Evolutionary conservation across 208 protist species (phyloP), one percentile per base, ranked within the genome.

Genomic region (Leishmania major): DNA sequence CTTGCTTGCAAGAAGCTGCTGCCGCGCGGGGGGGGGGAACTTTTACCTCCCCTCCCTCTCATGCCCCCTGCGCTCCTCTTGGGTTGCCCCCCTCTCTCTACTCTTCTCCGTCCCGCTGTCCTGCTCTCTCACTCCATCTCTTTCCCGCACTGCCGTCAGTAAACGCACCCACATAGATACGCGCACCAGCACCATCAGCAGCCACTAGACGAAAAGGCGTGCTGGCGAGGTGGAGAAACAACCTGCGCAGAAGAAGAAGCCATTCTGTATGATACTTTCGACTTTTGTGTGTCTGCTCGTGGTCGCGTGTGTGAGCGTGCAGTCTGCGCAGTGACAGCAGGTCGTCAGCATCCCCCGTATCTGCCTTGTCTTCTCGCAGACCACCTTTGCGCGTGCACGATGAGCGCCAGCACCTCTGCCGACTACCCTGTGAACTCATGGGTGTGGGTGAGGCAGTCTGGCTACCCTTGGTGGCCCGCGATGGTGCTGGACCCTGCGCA

Each of bases 381-480:
- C 81, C 64, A 43, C 59, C 35, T 81, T 81, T 75, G 15, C n/a
- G 70, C 28, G 25, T 77, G 31, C 69, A 60, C 31, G 25, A 69
- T 84, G 74, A 72, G 45, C 51, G 15, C 72, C 13, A 57, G 49
- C 35, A 85, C 87, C 75, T 74, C 84, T 1, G 43, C 80, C 45
- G 47, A n/a, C 31, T 90, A 89, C 75, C 71, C 82, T 2, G 53
- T 92, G 1, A 85, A 91, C 79, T 70, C 88, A 6, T 88, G 90
- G 75, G 94, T 97, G n/a, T 97, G 94, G 94, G 72, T 96, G 59
- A 94, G 96, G 82, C 89, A 93, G 84, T 64, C 78, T 19, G 92
- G 84, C 67, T 94, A 93, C 79, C 94, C 94, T n/a, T 97, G 94
- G 93, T 97, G 94, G 93, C 94, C 94, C 0, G 91, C 89, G 7